phyloP scores from a whole-genome alignment of 306 rosid species.

The Quercus berberidifolia region DNA sequence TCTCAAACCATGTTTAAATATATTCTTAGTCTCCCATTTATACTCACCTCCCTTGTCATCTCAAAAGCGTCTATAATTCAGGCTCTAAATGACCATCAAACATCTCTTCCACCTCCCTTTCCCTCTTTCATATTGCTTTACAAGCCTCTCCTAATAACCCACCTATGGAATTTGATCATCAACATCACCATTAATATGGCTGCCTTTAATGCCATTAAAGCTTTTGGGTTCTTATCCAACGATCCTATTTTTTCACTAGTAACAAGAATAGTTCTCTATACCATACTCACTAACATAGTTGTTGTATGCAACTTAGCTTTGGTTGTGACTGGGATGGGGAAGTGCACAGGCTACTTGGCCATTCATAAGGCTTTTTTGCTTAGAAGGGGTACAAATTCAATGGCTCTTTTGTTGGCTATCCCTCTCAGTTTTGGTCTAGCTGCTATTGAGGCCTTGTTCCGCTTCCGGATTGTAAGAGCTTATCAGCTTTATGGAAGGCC shows the following conservation, averaged over 20 bases:
- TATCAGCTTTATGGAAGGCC: background rate
- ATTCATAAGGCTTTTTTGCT: background rate
- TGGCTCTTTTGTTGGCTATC: background rate
- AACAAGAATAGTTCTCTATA: background rate
- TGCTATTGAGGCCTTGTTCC: conserved; percentile 1
- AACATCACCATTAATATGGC: conserved; percentile 3
- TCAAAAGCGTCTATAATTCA: background rate
- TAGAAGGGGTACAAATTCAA: background rate
- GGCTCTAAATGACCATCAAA: background rate
- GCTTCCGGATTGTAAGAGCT: background rate
- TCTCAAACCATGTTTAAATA: background rate
- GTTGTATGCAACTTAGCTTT: conserved; percentile 1
- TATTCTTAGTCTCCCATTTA: background rate
- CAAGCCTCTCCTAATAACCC: background rate
- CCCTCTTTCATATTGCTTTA: background rate
- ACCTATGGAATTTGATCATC: background rate
- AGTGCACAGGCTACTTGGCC: background rate
- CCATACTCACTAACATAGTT: background rate
- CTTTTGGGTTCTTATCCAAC: background rate
- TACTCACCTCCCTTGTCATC: background rate
- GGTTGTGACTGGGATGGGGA: conserved; percentile 1
- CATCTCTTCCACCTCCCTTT: background rate
- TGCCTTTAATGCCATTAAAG: background rate
- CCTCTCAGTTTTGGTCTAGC: background rate
- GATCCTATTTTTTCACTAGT: background rate